Conservation (phyloP, 2,329 filamentous ascomycete species). For the Phoma herbarum region DNA sequence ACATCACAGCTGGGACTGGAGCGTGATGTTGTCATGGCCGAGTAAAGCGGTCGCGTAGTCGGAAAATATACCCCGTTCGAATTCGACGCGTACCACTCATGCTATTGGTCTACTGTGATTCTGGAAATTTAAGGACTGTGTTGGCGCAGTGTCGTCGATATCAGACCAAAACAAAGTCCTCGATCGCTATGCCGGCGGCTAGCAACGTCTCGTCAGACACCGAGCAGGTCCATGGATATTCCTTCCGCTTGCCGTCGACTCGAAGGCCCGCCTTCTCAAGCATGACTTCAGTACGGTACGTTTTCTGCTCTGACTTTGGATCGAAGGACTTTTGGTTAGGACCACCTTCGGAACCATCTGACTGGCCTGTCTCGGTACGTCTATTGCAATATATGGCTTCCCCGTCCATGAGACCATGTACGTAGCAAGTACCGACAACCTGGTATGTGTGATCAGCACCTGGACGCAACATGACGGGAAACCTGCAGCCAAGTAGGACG, state of each 20-base stretch:
- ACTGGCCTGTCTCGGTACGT: too few relatives aligned
- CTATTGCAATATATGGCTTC: background rate
- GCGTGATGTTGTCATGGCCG: slow-evolving; percentile 46
- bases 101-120: background rate
- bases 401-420: background rate
- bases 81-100: background rate
- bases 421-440: background rate
- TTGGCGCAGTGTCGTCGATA: background rate
- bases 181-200: too few relatives aligned
- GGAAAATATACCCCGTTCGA: slow-evolving; percentile 24
- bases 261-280: background rate
- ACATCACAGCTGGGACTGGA: slow-evolving; percentile 31
- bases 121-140: background rate
- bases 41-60: slow-evolving; percentile 24
- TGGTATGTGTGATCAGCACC: background rate
- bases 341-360: background rate
- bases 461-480: background rate
- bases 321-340: background rate
- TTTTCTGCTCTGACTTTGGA: background rate
- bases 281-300: background rate
- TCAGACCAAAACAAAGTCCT: background rate
- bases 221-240: background rate
- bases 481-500: background rate
- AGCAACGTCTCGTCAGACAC: background rate
- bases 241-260: background rate